phyloP scores from a whole-genome alignment of 2,329 filamentous ascomycete species.

The Orbilia blumenaviensis region DNA sequence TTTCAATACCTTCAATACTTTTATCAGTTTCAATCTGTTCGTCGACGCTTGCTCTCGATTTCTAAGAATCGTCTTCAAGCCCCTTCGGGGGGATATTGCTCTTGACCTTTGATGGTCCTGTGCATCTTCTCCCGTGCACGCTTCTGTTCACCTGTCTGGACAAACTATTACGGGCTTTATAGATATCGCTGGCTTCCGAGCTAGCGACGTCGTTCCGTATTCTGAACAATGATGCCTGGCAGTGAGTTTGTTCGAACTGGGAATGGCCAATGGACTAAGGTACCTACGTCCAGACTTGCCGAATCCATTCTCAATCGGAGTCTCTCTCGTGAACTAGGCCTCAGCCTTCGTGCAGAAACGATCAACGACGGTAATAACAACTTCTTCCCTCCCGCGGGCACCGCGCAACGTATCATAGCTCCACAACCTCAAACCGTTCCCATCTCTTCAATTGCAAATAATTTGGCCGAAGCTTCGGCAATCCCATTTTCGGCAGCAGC shows the following conservation, averaged over 20 bases:
- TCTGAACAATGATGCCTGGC: conserved; percentile 16
- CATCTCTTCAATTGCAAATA: neutral
- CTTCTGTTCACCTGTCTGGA: no score
- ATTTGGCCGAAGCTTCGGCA: neutral
- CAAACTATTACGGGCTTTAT: neutral
- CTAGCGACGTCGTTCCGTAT: neutral
- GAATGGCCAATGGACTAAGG: conserved; percentile 39
- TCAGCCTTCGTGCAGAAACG: conserved; percentile 38
- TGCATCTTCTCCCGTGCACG: no score
- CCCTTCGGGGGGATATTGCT: no score
- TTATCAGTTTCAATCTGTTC: no score
- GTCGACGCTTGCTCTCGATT: no score
- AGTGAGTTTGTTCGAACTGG: conserved; percentile 37
- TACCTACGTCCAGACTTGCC: conserved; percentile 18
- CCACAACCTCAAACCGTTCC: conserved; percentile 10
- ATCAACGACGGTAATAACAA: conserved; percentile 17
- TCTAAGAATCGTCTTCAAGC: neutral
- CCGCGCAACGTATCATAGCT: neutral
- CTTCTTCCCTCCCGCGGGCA: conserved; percentile 25
- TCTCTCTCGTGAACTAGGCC: conserved; percentile 32
- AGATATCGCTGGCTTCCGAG: neutral
- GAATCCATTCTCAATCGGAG: conserved; percentile 43
- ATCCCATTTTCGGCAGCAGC: neutral
- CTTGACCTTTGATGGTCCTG: no score
- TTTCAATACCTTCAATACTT: no score